phyloP scores from a whole-genome alignment of 495 filamentous ascomycete species.

The Aspergillus olivimuriae region DNA sequence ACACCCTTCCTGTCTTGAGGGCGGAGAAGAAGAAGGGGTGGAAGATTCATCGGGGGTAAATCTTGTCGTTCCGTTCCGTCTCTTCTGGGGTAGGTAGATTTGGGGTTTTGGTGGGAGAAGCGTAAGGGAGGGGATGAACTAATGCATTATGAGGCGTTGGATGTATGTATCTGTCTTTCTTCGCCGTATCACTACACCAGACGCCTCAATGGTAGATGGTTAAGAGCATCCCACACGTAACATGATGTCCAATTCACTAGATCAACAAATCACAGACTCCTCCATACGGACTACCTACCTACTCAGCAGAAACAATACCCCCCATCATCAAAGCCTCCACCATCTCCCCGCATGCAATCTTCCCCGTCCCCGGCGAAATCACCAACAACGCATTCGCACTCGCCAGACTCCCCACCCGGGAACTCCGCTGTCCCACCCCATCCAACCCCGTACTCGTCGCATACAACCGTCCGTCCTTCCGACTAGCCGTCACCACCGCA shows the following conservation, averaged over 20 bases:
- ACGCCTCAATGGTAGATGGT: too few species aligned
- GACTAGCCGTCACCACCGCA: constrained; percentile 53
- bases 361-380: constrained; percentile 53
- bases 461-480: constrained; percentile 59
- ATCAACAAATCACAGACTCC: background rate
- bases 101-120: background rate
- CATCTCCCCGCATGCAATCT: constrained; percentile 44
- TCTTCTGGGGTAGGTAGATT: background rate
- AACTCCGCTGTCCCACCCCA: constrained; percentile 67
- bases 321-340: constrained; percentile 61
- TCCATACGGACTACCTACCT: background rate
- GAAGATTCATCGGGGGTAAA: constrained; percentile 31
- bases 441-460: constrained; percentile 76
- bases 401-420: constrained; percentile 77
- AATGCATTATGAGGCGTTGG: background rate
- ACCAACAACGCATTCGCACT: constrained; percentile 82
- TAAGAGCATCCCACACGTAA: too few species aligned
- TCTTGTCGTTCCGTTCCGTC: background rate
- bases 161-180: background rate
- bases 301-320: constrained; percentile 24
- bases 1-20: constrained; percentile 61
- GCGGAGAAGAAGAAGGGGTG: constrained; percentile 64
- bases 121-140: too few species aligned
- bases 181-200: too few species aligned
- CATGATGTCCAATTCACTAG: background rate